Percentiles rank a stretch among this genome's conserved stretches.
These are phyloP conservation scores for Brassica rapa DNA, from an alignment of 345 rosid genomes.

Conservation along the genomic window DNA sequence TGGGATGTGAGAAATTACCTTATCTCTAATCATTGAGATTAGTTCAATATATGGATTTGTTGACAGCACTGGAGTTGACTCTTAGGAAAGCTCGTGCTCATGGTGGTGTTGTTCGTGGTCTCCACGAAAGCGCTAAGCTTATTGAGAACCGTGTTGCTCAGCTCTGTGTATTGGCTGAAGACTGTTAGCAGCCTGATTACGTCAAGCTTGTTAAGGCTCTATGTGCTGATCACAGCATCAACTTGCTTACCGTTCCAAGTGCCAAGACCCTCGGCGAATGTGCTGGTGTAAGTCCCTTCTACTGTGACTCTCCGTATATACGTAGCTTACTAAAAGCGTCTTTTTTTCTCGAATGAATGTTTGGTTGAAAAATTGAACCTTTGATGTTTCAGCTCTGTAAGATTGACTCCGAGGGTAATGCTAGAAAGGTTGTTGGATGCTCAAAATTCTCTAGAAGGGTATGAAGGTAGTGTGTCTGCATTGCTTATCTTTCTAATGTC, in stretches of 20 bases:
- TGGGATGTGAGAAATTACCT: too few species aligned
- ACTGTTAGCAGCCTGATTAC: conserved; percentile 84
- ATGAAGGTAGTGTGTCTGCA: too few species aligned
- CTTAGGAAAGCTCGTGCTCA: conserved; percentile 73
- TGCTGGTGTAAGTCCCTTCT: conserved; percentile 70
- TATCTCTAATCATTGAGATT: too few species aligned
- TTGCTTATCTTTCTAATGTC: too few species aligned
- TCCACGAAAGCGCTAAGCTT: conserved; percentile 71
- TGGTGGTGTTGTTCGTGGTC: conserved; percentile 72
- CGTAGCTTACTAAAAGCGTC: neutral
- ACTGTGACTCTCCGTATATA: neutral
- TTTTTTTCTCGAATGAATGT: neutral
- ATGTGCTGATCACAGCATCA: neutral
- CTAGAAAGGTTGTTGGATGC: too few species aligned
- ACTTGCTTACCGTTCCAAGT: conserved; percentile 43
- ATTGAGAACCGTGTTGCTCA: conserved; percentile 69
- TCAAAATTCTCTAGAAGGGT: too few species aligned
- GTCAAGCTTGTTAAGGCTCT: conserved; percentile 77
- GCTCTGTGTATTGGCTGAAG: conserved; percentile 82
- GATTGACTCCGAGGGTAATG: too few species aligned
- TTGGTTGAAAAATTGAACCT: too few species aligned
- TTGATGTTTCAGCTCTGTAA: too few species aligned
- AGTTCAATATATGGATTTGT: conserved; percentile 55
- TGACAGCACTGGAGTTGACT: conserved; percentile 72
- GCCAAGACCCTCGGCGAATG: conserved; percentile 91